These are phyloP conservation scores for Balakata baccata DNA, from an alignment of 345 rosid genomes.

Conservation along the genomic window DNA sequence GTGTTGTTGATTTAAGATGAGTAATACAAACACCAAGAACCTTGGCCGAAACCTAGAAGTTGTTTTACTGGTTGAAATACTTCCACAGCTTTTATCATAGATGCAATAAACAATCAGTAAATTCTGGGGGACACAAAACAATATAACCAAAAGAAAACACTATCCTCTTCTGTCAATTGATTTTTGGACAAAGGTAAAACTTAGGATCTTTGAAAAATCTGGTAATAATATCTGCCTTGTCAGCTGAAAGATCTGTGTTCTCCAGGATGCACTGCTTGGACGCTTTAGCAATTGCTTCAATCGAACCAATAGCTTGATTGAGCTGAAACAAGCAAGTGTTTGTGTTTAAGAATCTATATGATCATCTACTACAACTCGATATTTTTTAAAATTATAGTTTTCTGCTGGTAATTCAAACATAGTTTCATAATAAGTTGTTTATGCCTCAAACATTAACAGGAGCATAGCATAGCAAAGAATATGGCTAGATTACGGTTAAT, in stretches of 20 bases:
- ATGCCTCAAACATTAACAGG: neutral
- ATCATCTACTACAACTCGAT: neutral
- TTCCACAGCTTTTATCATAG: neutral
- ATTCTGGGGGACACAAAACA: neutral
- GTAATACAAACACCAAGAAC: neutral
- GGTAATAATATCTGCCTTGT: conserved; percentile 59
- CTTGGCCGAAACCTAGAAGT: neutral
- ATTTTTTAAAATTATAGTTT: too few relatives aligned
- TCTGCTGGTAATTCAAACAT: too few relatives aligned
- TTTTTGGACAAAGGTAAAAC: conserved; percentile 61
- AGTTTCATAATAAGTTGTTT: too few relatives aligned
- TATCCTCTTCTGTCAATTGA: conserved; percentile 32
- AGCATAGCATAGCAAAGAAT: too few relatives aligned
- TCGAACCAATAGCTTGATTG: conserved; percentile 82
- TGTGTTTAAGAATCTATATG: neutral
- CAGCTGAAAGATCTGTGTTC: conserved; percentile 78
- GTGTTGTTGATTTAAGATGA: neutral
- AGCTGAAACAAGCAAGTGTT: conserved; percentile 45
- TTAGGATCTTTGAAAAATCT: conserved; percentile 78
- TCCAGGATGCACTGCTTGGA: conserved; percentile 66
- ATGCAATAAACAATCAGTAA: neutral
- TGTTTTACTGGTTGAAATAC: neutral
- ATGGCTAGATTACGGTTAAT: too few relatives aligned
- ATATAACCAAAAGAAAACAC: neutral
- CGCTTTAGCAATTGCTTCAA: conserved; percentile 78